Evolutionary conservation across 2,329 filamentous ascomycete genomes (phyloP), one percentile per base, ranked within the genome.

Genomic region (Aspergillus niger): DNA sequence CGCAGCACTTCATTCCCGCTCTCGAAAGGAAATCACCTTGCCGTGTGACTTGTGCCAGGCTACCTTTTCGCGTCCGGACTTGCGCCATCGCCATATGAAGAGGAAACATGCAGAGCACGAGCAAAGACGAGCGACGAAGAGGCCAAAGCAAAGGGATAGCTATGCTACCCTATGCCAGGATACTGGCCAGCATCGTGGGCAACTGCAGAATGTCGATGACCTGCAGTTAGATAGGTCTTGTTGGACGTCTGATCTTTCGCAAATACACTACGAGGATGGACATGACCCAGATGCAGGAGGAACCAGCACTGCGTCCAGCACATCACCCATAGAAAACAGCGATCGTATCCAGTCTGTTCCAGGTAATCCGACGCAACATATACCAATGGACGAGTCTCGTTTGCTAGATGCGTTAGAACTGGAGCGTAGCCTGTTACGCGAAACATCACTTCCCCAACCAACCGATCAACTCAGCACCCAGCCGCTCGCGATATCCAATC

Each of bases 81-180:
- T 80, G 3, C 75, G 75, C 17, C 67, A 69, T 59, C 75, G 77
- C 0, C 79, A 80, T 61, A 75, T 80, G 70, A 79, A 74, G 62
- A 70, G 75, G 17, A 80, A 80, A 59, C 77, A 80, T 57, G 69
- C 71, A 2, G 72, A 74, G 8, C 48, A 69, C 2, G 58, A 64
- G 26, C 50, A 64, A 5, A 49, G 52, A 22, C 59, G 56, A 13
- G n/a, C 57, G 3, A 55, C 51, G 0, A 69, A 63, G 22, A 55
- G 36, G 44, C 2, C 36, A 8, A 39, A n/a, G 28, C 41, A 36
- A 13, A 36, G 44, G 20, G 20, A 20, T 20, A 20, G 20, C 20
- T 20, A 20, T 20, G 2, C 20, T 20, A 20, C 20, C 20, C 20
- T 2, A 20, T 20, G 20, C 20, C 20, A 20, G 20, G 20, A 20